Percentiles rank a stretch among this genome's conserved stretches.
These are phyloP conservation scores for Ceratocystis diversiconidia DNA, from an alignment of 2,329 filamentous ascomycete genomes.

Conservation along the genomic window DNA sequence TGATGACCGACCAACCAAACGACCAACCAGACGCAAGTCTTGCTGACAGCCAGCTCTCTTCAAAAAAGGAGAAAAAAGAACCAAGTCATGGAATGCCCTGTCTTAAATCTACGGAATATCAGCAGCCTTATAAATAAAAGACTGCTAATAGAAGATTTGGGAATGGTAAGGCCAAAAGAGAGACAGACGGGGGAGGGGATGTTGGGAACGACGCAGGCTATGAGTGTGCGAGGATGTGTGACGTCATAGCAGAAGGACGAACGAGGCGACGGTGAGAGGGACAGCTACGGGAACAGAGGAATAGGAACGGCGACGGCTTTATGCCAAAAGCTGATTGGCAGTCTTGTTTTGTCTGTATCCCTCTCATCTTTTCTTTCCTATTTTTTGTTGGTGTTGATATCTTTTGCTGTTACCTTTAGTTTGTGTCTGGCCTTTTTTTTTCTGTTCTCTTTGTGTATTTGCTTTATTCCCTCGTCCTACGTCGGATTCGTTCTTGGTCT, in stretches of 20 bases:
- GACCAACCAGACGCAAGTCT: background rate
- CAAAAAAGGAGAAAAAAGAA: background rate
- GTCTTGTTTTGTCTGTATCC: background rate
- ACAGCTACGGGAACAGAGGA: background rate
- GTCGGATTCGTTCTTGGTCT: background rate
- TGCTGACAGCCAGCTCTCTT: background rate
- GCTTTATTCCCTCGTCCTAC: background rate
- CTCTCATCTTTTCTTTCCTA: background rate
- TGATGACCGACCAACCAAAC: background rate
- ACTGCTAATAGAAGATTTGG: no score
- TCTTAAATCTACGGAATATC: no score
- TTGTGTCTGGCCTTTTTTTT: slow-evolving; percentile 6
- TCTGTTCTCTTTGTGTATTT: slow-evolving; percentile 8
- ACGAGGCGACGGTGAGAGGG: background rate
- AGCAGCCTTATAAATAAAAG: no score
- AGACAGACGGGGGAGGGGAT: background rate
- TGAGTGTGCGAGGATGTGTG: background rate
- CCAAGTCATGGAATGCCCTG: no score
- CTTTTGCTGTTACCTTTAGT: slow-evolving; percentile 8
- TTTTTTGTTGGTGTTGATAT: slow-evolving; percentile 7
- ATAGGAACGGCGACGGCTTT: background rate
- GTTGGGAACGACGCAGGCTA: background rate
- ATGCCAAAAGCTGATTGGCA: background rate
- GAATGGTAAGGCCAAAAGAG: background rate
- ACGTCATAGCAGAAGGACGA: background rate